Conservation (phyloP, 306 rosid species). For the Quercus agrifolia region DNA sequence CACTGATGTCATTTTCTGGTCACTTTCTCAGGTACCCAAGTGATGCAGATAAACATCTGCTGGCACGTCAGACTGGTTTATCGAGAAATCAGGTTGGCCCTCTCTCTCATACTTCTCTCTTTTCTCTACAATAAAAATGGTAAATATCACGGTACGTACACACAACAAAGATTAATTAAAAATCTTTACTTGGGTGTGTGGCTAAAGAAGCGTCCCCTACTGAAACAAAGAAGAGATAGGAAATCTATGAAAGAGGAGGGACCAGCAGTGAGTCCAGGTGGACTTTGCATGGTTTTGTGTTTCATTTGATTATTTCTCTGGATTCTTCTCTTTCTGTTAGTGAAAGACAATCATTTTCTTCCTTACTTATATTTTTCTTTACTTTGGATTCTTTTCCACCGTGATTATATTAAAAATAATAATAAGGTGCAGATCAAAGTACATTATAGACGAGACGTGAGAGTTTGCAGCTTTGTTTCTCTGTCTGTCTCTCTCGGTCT, state of each 20-base stretch:
- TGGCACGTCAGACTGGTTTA: slow-evolving; percentile 88
- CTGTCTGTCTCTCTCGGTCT: slow-evolving; percentile 19
- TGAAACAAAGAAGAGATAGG: background rate
- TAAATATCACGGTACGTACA: background rate
- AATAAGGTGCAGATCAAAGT: slow-evolving; percentile 36
- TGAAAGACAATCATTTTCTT: slow-evolving; percentile 33
- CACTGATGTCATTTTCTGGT: slow-evolving; percentile 76
- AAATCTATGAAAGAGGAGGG: slow-evolving; percentile 23
- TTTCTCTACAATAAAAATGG: background rate
- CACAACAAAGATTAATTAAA: slow-evolving; percentile 1
- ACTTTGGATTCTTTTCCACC: slow-evolving; percentile 33
- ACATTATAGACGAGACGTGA: slow-evolving; percentile 45
- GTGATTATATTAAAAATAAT: background rate
- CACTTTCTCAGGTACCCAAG: slow-evolving; percentile 95
- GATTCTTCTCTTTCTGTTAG: slow-evolving; percentile 25
- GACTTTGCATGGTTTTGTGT: slow-evolving; percentile 40
- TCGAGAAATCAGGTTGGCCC: slow-evolving; percentile 84
- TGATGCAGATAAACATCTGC: slow-evolving; percentile 94
- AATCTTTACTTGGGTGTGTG: slow-evolving; percentile 8
- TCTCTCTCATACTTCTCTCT: slow-evolving; percentile 10
- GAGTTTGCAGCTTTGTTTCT: slow-evolving; percentile 47
- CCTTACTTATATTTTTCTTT: background rate
- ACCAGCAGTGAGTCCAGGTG: slow-evolving; percentile 52
- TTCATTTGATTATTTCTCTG: slow-evolving; percentile 21
- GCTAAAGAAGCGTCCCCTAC: slow-evolving; percentile 19